phyloP scores from a whole-genome alignment of 495 filamentous ascomycete species.

The Penicillium soppii region DNA sequence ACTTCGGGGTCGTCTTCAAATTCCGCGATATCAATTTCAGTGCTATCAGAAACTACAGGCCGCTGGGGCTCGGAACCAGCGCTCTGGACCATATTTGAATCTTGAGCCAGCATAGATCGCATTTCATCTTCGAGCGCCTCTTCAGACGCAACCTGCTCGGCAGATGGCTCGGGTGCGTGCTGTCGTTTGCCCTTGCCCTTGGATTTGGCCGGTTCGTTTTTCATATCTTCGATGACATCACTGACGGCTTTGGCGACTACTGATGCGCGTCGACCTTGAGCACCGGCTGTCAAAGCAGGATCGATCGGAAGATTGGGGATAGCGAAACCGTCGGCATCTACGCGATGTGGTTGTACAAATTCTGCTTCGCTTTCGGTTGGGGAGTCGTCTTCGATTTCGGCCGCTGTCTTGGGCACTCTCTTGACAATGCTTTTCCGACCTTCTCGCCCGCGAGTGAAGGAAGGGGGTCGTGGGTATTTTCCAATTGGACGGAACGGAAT shows the following conservation, averaged over 20 bases:
- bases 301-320: constrained; percentile 49
- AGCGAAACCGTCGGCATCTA: constrained; percentile 50
- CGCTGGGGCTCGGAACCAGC: constrained; percentile 14
- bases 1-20: constrained; percentile 83
- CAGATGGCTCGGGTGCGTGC: constrained; percentile 30
- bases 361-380: constrained; percentile 18
- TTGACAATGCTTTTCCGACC: constrained; percentile 43
- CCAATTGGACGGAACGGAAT: constrained; percentile 68
- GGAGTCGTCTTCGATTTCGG: constrained; percentile 42
- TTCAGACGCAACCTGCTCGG: constrained; percentile 44
- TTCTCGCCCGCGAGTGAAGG: constrained; percentile 64
- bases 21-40: constrained; percentile 69
- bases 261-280: constrained; percentile 19
- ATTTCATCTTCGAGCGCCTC: constrained; percentile 46
- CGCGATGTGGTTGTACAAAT: constrained; percentile 29
- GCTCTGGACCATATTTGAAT: constrained; percentile 39
- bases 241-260: constrained; percentile 19
- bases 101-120: constrained; percentile 36
- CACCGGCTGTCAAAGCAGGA: constrained; percentile 34
- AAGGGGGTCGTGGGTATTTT: constrained; percentile 78
- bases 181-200: constrained; percentile 35
- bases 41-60: constrained; percentile 34
- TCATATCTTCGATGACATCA: constrained; percentile 23
- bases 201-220: constrained; percentile 14
- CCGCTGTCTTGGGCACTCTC: constrained; percentile 47